Percentiles rank a stretch among this genome's conserved stretches.
phyloP scores from a whole-genome alignment of 805 yeast species.

The Huiozyma sinensis region DNA sequence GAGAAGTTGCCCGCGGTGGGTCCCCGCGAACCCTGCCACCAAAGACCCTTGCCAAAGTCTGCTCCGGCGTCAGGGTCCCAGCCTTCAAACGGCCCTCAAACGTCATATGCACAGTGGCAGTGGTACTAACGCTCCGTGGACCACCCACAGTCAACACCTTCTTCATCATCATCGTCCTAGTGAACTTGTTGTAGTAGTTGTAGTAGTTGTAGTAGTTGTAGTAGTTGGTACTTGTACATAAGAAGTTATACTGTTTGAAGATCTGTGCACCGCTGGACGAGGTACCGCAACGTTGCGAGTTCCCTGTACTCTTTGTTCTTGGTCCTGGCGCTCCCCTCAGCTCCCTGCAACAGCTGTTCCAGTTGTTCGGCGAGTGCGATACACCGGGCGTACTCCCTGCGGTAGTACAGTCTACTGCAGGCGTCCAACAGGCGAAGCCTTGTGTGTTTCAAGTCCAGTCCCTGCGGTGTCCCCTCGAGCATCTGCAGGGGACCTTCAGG shows the following conservation, averaged over 20 bases:
- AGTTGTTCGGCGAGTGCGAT: constrained; percentile 30
- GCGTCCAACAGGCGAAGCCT: constrained; percentile 46
- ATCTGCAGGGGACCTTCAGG: neutral
- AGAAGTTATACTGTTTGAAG: too few species aligned
- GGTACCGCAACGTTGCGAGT: constrained; percentile 36
- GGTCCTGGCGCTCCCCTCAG: constrained; percentile 18
- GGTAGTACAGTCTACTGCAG: constrained; percentile 53
- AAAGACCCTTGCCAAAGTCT: constrained; percentile 40
- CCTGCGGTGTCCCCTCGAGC: neutral
- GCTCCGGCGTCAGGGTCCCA: constrained; percentile 31
- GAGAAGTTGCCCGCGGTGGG: constrained; percentile 27
- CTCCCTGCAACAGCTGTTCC: neutral
- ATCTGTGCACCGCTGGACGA: constrained; percentile 7
- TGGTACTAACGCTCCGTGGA: neutral
- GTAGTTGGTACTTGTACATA: too few species aligned
- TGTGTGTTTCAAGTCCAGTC: constrained; percentile 37
- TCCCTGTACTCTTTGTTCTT: constrained; percentile 35
- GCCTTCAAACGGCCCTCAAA: constrained; percentile 29
- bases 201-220: too few species aligned
- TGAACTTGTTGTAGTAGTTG: too few species aligned
- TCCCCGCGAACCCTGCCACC: constrained; percentile 50
- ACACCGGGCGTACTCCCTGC: constrained; percentile 42
- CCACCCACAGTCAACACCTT: too few species aligned
- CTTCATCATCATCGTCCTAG: too few species aligned
- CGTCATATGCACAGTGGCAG: constrained; percentile 10